phyloP scores from a whole-genome alignment of 1,284 basidiomycete species.

The Lentinus polychrous region DNA sequence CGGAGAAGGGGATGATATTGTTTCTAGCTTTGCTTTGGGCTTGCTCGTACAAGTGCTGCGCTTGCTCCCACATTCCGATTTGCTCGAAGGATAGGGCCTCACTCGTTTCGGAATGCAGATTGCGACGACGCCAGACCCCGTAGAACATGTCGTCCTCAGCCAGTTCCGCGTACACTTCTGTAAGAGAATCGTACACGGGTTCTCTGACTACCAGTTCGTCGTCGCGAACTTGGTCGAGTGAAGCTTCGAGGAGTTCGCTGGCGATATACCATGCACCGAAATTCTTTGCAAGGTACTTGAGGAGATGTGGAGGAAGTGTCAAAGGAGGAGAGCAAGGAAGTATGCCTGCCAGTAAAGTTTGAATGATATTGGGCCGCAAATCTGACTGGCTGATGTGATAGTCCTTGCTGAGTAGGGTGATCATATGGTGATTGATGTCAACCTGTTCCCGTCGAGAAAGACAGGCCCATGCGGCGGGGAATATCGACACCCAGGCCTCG shows the following conservation, averaged over 20 bases:
- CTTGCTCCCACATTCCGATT: slow-evolving; percentile 95
- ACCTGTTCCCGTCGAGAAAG: slow-evolving; percentile 84
- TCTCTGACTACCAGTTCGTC: slow-evolving; percentile 84
- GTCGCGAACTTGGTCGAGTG: slow-evolving; percentile 67
- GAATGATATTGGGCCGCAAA: slow-evolving; percentile 90
- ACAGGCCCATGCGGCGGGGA: slow-evolving; percentile 86
- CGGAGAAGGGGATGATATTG: slow-evolving; percentile 85
- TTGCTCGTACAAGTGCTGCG: slow-evolving; percentile 83
- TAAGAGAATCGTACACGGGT: slow-evolving; percentile 84
- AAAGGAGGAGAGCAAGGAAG: slow-evolving; percentile 83
- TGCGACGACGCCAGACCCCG: slow-evolving; percentile 90
- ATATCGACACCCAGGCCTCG: slow-evolving; percentile 85
- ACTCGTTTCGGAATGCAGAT: slow-evolving; percentile 87
- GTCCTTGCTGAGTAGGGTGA: slow-evolving; percentile 88
- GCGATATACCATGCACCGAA: slow-evolving; percentile 94
- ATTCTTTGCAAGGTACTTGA: slow-evolving; percentile 96
- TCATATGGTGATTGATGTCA: slow-evolving; percentile 87
- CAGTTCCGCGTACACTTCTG: slow-evolving; percentile 94
- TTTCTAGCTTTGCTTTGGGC: slow-evolving; percentile 86
- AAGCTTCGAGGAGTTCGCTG: slow-evolving; percentile 83
- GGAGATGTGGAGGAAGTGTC: slow-evolving; percentile 87
- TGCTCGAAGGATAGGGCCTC: slow-evolving; percentile 93
- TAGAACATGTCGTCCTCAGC: slow-evolving; percentile 98
- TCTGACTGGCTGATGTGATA: slow-evolving; percentile 89
- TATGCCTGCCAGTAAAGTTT: slow-evolving; percentile 84